A percentile compares a stretch with the other conserved stretches of the same genome.
These are phyloP conservation scores for Wickerhamomyces sp. DNA, from an alignment of 1,139 yeast species.

Conservation along the genomic window DNA sequence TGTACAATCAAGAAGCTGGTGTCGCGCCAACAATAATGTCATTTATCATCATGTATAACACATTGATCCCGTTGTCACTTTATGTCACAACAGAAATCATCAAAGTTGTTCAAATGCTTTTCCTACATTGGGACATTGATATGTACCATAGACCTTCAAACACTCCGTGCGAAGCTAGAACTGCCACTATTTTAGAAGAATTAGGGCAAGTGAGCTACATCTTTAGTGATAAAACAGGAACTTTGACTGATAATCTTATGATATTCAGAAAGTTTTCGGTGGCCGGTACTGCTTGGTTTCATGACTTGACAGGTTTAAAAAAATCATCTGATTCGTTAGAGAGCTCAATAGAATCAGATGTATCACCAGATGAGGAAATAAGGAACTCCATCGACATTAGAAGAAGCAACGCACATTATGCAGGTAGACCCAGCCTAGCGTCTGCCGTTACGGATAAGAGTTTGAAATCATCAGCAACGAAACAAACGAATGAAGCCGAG, in stretches of 20 bases:
- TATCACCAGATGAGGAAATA: conserved; percentile 3
- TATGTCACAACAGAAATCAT: conserved; percentile 97
- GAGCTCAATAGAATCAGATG: conserved; percentile 5
- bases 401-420: conserved; percentile 33
- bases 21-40: conserved; percentile 91
- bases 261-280: conserved; percentile 78
- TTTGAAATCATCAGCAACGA: conserved; percentile 15
- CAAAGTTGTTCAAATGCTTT: conserved; percentile 76
- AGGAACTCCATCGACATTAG: conserved; percentile 35
- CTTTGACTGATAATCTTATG: conserved; percentile 90
- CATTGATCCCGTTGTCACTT: conserved; percentile 88
- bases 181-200: conserved; percentile 94
- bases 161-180: conserved; percentile 92
- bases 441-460: conserved; percentile 23
- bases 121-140: conserved; percentile 87
- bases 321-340: background rate
- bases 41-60: conserved; percentile 93
- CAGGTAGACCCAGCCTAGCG: conserved; percentile 54
- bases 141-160: conserved; percentile 84
- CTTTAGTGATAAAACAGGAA: conserved; percentile 96
- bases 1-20: conserved; percentile 72
- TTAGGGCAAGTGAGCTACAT: conserved; percentile 94
- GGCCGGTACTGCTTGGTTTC: conserved; percentile 88
- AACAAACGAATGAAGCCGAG: conserved; percentile 19
- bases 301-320: conserved; percentile 48